These are phyloP conservation scores for Spathaspora arborariae DNA, from an alignment of 805 yeast genomes.

Conservation along the genomic window DNA sequence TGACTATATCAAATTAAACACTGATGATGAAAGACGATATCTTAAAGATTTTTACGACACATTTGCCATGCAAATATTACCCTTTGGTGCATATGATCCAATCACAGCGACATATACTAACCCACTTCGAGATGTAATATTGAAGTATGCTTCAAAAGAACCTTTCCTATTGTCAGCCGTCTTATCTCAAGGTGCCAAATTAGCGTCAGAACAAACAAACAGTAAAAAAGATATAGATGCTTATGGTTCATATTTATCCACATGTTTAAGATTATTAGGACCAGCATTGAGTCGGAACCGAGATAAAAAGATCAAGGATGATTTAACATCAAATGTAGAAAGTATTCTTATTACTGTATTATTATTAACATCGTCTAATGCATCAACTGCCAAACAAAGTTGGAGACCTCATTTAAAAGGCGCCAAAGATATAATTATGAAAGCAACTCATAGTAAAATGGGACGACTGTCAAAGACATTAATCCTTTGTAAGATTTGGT, in stretches of 20 bases:
- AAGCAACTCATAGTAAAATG: slow-evolving; percentile 23
- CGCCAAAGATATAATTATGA: slow-evolving; percentile 57
- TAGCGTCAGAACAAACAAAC: slow-evolving; percentile 40
- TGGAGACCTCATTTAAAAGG: slow-evolving; percentile 68
- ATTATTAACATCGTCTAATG: slow-evolving; percentile 59
- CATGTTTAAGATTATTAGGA: slow-evolving; percentile 56
- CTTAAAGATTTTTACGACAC: slow-evolving; percentile 33
- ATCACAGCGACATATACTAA: slow-evolving; percentile 23
- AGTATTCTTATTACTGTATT: slow-evolving; percentile 63
- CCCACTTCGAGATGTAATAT: slow-evolving; percentile 61
- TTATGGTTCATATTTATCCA: slow-evolving; percentile 59
- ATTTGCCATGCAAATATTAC: slow-evolving; percentile 34
- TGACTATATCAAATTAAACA: slow-evolving; percentile 25
- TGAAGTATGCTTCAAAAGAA: slow-evolving; percentile 59
- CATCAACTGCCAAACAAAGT: slow-evolving; percentile 47
- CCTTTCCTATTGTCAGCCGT: slow-evolving; percentile 66
- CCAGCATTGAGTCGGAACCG: slow-evolving; percentile 30
- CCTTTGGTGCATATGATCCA: slow-evolving; percentile 33
- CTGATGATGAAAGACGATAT: slow-evolving; percentile 26
- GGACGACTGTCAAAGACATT: slow-evolving; percentile 36
- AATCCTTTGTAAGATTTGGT: slow-evolving; percentile 58
- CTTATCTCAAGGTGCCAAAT: slow-evolving; percentile 68
- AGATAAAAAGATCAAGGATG: slow-evolving; percentile 10
- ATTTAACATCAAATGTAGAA: slow-evolving; percentile 47
- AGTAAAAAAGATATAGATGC: slow-evolving; percentile 21